Evolutionary conservation across 441 rosid genomes (phyloP).

Genomic region (Populus hybrid): DNA sequence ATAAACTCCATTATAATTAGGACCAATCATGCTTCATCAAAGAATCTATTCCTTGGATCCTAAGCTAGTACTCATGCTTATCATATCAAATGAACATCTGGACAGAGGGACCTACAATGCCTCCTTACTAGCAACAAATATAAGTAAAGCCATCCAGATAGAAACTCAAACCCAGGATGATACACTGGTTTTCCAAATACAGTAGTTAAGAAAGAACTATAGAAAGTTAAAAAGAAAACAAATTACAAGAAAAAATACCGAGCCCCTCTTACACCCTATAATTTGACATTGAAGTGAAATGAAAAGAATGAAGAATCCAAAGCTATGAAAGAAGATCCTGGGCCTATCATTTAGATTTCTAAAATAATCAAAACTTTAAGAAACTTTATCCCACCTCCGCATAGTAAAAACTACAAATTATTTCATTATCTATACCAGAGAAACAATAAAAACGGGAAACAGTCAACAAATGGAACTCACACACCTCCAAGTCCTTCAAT

Average conservation of each 20-base stretch:
- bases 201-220: not conserved
- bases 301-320: not conserved
- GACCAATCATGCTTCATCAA: not conserved
- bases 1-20: not conserved
- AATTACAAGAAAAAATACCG: not conserved
- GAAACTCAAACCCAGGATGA: not conserved
- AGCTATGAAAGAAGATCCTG: not conserved
- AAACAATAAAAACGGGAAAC: not conserved
- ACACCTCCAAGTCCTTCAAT: not conserved
- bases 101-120: not conserved
- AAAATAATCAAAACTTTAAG: not conserved
- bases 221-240: not conserved
- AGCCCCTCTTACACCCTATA: not conserved
- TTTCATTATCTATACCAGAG: not conserved
- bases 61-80: not conserved
- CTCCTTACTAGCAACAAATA: not conserved
- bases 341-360: not conserved
- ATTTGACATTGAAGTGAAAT: not conserved
- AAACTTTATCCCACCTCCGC: not conserved
- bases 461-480: not conserved
- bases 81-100: not conserved
- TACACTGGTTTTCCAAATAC: not conserved
- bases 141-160: not conserved
- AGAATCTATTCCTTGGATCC: not conserved
- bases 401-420: too few relatives aligned